Evolutionary conservation across 306 rosid genomes (phyloP).

Genomic region (Carpinus viminea): DNA sequence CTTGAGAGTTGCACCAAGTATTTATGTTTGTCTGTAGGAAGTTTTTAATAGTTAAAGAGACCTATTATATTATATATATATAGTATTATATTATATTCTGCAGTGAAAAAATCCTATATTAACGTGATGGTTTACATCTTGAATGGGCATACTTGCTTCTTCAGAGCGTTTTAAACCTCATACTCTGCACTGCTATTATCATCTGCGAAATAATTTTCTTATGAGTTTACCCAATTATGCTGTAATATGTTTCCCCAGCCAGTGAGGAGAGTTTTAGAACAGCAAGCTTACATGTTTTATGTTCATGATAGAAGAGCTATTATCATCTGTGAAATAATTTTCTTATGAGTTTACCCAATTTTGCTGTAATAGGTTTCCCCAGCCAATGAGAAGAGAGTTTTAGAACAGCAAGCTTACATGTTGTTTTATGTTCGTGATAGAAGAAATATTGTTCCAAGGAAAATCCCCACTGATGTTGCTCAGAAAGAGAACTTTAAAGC

Average conservation of each 20-base stretch:
- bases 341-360: slow-evolving; percentile 10
- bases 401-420: slow-evolving; percentile 96
- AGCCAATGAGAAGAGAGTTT: slow-evolving; percentile 74
- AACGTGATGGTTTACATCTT: not conserved
- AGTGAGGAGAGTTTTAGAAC: too few relatives aligned
- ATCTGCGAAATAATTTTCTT: too few relatives aligned
- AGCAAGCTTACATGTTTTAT: too few relatives aligned
- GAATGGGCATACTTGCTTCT: not conserved
- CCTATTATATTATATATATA: not conserved
- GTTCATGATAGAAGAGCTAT: too few relatives aligned
- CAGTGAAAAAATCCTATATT: not conserved
- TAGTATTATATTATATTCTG: too few relatives aligned
- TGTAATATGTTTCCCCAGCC: too few relatives aligned
- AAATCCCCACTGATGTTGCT: slow-evolving; percentile 41
- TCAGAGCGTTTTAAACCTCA: not conserved
- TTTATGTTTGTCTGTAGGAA: slow-evolving; percentile 1
- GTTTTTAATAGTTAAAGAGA: slow-evolving; percentile 12
- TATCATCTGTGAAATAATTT: not conserved
- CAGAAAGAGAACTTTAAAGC: slow-evolving; percentile 52
- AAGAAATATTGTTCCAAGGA: slow-evolving; percentile 53
- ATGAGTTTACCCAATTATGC: too few relatives aligned
- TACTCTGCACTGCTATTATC: not conserved
- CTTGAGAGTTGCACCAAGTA: not conserved
- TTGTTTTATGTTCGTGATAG: slow-evolving; percentile 91
- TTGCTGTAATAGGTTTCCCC: slow-evolving; percentile 62